Conservation (phyloP, 305 asterid species). For the Fraxinus angustifolia region DNA sequence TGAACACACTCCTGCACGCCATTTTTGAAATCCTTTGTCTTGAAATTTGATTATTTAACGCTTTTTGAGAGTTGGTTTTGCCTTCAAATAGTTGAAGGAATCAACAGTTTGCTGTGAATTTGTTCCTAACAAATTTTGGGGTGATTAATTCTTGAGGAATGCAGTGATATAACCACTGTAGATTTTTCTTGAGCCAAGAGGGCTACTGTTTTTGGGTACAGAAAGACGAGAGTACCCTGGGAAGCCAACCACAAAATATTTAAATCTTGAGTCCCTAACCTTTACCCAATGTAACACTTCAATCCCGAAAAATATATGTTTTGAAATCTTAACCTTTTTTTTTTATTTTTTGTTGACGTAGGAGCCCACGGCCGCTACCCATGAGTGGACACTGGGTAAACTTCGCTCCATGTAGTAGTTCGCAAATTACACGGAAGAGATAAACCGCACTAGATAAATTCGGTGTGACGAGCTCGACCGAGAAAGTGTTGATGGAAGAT, state of each 20-base stretch:
- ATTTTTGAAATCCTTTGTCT: slow-evolving; percentile 25
- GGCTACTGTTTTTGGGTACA: background rate
- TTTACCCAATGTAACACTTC: background rate
- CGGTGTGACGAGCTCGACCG: too few relatives aligned
- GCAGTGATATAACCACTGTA: slow-evolving; percentile 4
- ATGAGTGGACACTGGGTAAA: too few relatives aligned
- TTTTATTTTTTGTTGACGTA: too few relatives aligned
- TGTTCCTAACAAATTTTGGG: background rate
- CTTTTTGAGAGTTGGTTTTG: background rate
- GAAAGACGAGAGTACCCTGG: background rate
- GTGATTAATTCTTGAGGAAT: slow-evolving; percentile 4
- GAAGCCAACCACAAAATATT: background rate
- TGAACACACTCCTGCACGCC: slow-evolving; percentile 59
- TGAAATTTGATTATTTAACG: slow-evolving; percentile 14
- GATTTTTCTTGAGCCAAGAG: slow-evolving; percentile 1
- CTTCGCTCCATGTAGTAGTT: too few relatives aligned
- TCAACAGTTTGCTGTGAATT: background rate
- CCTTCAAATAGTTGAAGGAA: background rate
- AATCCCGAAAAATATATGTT: background rate
- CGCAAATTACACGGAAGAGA: too few relatives aligned
- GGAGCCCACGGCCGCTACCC: too few relatives aligned
- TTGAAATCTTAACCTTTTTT: background rate
- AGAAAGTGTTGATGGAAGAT: too few relatives aligned
- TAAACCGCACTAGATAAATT: too few relatives aligned
- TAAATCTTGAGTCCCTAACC: background rate